These are phyloP conservation scores for Fusarium sp. DNA, from an alignment of 2,329 filamentous ascomycete species.

Conservation along the genomic window DNA sequence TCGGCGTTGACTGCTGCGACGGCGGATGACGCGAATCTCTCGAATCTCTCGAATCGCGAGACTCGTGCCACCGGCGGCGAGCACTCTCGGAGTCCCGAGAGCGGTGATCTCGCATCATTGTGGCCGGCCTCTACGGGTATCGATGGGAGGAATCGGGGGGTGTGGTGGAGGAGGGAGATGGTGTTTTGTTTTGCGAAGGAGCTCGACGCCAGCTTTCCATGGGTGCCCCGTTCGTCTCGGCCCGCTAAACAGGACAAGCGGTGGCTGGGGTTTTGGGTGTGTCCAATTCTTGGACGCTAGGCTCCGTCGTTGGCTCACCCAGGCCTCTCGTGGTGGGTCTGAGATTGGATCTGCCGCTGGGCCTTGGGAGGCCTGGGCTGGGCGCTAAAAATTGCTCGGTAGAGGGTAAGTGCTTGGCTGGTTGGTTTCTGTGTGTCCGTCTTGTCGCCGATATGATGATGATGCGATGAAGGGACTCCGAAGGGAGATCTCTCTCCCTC, in stretches of 20 bases:
- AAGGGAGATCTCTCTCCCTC: background rate
- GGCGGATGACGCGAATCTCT: constrained; percentile 39
- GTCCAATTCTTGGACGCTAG: constrained; percentile 28
- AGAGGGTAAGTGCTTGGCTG: background rate
- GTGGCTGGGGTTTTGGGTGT: constrained; percentile 43
- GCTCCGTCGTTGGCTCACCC: constrained; percentile 37
- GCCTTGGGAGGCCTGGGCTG: constrained; percentile 12
- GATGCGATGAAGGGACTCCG: background rate
- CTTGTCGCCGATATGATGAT: background rate
- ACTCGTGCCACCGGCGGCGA: constrained; percentile 56
- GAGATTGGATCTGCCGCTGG: constrained; percentile 39
- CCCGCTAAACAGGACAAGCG: constrained; percentile 43
- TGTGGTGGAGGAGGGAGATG: constrained; percentile 17
- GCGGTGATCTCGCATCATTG: constrained; percentile 64
- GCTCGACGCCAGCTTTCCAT: constrained; percentile 38
- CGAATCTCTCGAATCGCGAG: constrained; percentile 45
- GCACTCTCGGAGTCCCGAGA: constrained; percentile 64
- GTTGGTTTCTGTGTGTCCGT: background rate
- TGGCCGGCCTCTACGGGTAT: constrained; percentile 43
- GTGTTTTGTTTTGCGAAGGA: constrained; percentile 44
- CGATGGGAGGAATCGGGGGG: constrained; percentile 25
- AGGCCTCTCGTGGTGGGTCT: constrained; percentile 19
- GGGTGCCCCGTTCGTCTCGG: constrained; percentile 40
- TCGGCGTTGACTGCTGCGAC: constrained; percentile 6
- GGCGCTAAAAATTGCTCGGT: constrained; percentile 16